Conservation (phyloP, 2,329 filamentous ascomycete species). For the Leptodontidium sp. region DNA sequence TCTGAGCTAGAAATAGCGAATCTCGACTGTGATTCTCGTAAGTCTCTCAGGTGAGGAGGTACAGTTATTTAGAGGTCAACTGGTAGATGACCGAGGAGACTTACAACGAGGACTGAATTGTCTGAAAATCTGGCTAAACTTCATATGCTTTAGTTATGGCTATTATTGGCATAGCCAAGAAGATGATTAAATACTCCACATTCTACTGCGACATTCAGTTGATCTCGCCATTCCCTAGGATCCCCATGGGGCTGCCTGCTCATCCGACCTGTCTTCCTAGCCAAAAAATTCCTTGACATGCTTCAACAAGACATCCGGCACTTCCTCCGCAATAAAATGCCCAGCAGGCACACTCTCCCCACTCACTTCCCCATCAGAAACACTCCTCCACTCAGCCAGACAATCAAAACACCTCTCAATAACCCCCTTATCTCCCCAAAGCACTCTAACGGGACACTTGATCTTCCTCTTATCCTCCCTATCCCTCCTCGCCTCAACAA, state of each 20-base stretch:
- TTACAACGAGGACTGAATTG: no score
- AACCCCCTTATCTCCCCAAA: constrained; percentile 59
- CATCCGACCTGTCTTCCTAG: neutral
- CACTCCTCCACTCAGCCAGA: constrained; percentile 58
- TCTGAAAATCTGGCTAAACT: no score
- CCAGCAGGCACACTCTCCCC: constrained; percentile 56
- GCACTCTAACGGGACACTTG: constrained; percentile 54
- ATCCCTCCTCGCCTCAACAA: constrained; percentile 59
- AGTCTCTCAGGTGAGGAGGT: neutral
- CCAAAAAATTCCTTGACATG: constrained; percentile 52
- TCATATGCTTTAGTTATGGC: no score
- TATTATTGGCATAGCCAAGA: no score
- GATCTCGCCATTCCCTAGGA: no score
- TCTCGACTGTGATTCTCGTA: neutral
- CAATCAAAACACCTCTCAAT: constrained; percentile 60
- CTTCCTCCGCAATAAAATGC: constrained; percentile 61
- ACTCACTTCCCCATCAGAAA: constrained; percentile 50
- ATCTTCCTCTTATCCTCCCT: constrained; percentile 54
- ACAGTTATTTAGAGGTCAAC: neutral
- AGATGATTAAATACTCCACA: no score
- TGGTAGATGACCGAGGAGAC: neutral
- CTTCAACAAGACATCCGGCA: constrained; percentile 55
- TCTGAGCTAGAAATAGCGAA: neutral
- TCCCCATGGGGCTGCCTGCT: neutral
- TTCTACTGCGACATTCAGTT: no score